phyloP scores from a whole-genome alignment of 192 early-diverging fungal genomes.

The Phlyctochytrium arcticum region DNA sequence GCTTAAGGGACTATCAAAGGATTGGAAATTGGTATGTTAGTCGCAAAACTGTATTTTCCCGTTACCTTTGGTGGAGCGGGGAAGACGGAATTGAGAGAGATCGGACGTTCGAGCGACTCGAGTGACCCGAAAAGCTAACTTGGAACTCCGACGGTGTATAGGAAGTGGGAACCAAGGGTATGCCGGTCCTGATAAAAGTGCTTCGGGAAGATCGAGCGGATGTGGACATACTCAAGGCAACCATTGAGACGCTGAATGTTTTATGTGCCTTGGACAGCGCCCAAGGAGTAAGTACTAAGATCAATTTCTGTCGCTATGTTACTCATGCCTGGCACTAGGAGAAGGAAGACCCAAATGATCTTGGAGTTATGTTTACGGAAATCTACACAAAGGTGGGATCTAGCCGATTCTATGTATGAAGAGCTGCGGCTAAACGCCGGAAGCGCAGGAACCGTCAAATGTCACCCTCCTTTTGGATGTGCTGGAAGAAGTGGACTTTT shows the following conservation, averaged over 20 bases:
- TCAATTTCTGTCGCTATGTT: not conserved
- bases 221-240: conserved; percentile 77
- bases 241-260: conserved; percentile 84
- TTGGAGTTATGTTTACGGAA: conserved; percentile 41
- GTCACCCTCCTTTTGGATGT: conserved; percentile 81
- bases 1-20: conserved; percentile 78
- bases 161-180: conserved; percentile 80
- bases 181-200: conserved; percentile 68
- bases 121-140: too few species aligned
- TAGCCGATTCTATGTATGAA: not conserved
- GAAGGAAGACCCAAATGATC: conserved; percentile 24
- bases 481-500: conserved; percentile 89
- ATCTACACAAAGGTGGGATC: conserved; percentile 41
- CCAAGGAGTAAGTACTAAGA: not conserved
- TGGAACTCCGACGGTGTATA: conserved; percentile 26
- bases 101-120: too few species aligned
- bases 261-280: conserved; percentile 46
- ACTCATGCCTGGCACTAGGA: not conserved
- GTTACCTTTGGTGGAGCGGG: too few species aligned
- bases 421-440: not conserved
- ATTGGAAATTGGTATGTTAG: conserved; percentile 66
- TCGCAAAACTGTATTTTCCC: not conserved
- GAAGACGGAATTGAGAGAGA: too few species aligned
- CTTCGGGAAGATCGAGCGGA: conserved; percentile 80
- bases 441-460: conserved; percentile 46